Evolutionary conservation across 75 land plant species (phyloP), one percentile per base, ranked within the genome.

Genomic region (Sequoiadendron giganteum): DNA sequence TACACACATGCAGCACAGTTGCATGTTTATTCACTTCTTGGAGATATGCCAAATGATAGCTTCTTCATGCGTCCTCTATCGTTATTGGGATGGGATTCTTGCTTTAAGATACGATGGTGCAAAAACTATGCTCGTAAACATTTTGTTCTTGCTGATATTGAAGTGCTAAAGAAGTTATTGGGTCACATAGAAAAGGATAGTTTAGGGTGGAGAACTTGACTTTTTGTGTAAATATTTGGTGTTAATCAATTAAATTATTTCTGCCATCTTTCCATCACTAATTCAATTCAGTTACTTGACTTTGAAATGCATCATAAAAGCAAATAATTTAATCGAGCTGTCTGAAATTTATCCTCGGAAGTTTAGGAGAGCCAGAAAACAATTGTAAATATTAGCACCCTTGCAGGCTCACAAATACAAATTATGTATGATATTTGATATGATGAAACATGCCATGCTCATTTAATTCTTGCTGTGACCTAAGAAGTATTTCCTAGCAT

Each of bases 1-100:
- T 89, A 88, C 84, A 92, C 93, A 34, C 93, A 92, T 87, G 93
- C 93, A 65, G 88, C 92, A 36, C 77, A 56, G n/a, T 16, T 92
- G 34, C 85, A 92, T 72, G 80, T 89, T 16, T 85, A 80, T 86
- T 72, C 90, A 28, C 87, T 92, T 75, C 88, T 92, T 77, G 93
- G 93, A 68, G 47, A 76, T n/a, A 85, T 55, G 19, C 93, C 93
- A 40, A 68, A 79, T 10, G 68, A 76, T 36, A 86, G 88, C 72
- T 45, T 87, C 14, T 54, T 87, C 78, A 76, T 92, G 88, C 86
- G 90, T 36, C 7, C 86, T 48, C 52, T 70, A 70, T 90, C 93
- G 18, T 25, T 92, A 19, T 30, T 89, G 30, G 92, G 93, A 9
- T 90, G 92, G 93, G 92, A 92, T 72, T 43, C 28, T 6, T 92